A percentile compares a stretch with the other conserved stretches of the same genome.
phyloP scores from a whole-genome alignment of 2,329 filamentous ascomycete species.

The Seiridium cupressi region DNA sequence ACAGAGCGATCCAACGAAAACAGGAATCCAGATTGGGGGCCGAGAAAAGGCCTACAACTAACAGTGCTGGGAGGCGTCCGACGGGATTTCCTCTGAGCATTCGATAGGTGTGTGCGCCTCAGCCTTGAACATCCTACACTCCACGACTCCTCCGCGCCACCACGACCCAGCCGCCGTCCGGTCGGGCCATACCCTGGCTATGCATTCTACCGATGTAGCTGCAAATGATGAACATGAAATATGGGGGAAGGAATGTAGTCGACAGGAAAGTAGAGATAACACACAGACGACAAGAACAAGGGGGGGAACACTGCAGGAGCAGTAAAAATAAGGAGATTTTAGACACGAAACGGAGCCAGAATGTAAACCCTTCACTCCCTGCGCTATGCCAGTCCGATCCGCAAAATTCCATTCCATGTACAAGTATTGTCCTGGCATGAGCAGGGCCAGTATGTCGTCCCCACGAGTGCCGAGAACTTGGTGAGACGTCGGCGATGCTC shows the following conservation, averaged over 20 bases:
- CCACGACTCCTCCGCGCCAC: slow-evolving; percentile 10
- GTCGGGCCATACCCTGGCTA: background rate
- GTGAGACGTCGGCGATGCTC: background rate
- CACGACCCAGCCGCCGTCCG: background rate
- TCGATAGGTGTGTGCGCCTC: too few relatives aligned
- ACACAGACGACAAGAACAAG: slow-evolving; percentile 16
- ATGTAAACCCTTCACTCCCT: slow-evolving; percentile 33
- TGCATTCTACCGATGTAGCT: slow-evolving; percentile 10
- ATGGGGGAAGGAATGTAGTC: slow-evolving; percentile 13
- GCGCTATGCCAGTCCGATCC: slow-evolving; percentile 34
- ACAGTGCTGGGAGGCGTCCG: too few relatives aligned
- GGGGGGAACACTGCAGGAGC: slow-evolving; percentile 21
- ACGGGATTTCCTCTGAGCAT: too few relatives aligned
- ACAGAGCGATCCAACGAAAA: too few relatives aligned
- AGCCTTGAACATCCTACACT: slow-evolving; percentile 2
- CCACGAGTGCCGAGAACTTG: background rate
- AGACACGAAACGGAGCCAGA: slow-evolving; percentile 26
- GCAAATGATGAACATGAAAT: slow-evolving; percentile 18
- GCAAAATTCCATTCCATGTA: slow-evolving; percentile 21
- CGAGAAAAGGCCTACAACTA: too few relatives aligned
- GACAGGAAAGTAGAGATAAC: slow-evolving; percentile 13
- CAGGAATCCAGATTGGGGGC: too few relatives aligned
- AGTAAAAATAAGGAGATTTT: slow-evolving; percentile 18
- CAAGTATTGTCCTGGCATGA: slow-evolving; percentile 26
- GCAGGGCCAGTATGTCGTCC: slow-evolving; percentile 24